Evolutionary conservation across 1,139 yeast species (phyloP).

Genomic region (Geotrichum cucujoidarum): DNA sequence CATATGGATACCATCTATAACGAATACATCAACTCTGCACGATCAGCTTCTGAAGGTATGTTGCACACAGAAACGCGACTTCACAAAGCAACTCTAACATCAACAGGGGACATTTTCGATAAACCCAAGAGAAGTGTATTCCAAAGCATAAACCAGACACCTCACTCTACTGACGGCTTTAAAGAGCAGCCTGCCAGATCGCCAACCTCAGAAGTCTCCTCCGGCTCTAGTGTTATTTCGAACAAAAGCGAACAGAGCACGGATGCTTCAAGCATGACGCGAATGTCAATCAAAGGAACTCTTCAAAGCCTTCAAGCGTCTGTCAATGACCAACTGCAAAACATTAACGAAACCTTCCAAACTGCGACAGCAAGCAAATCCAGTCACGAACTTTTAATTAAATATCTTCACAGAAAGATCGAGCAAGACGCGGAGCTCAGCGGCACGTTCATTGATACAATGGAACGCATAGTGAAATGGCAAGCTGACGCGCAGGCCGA

Average conservation of each 20-base stretch:
- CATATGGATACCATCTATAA: constrained; percentile 18
- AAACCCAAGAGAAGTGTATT: no score
- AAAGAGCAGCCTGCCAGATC: no score
- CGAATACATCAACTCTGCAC: constrained; percentile 2
- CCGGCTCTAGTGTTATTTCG: no score
- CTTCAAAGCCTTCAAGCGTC: neutral
- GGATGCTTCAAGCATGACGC: constrained; percentile 10
- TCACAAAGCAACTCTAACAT: no score
- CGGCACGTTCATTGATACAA: constrained; percentile 6
- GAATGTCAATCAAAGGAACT: no score
- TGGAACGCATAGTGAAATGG: constrained; percentile 7
- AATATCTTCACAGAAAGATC: constrained; percentile 13
- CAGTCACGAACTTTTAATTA: constrained; percentile 10
- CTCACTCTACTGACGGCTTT: no score
- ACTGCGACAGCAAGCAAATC: constrained; percentile 1
- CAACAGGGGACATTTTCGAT: no score
- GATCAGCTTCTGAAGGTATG: no score
- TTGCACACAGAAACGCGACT: no score
- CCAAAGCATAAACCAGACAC: no score
- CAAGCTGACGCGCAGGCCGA: constrained; percentile 14
- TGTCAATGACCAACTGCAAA: neutral
- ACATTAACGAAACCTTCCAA: neutral
- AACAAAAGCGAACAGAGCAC: no score
- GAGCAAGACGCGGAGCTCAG: constrained; percentile 16
- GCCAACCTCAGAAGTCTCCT: no score